Base-by-base conservation (phyloP, 192 early-diverging fungal genomes). In the Mortierella antarctica region DNA sequence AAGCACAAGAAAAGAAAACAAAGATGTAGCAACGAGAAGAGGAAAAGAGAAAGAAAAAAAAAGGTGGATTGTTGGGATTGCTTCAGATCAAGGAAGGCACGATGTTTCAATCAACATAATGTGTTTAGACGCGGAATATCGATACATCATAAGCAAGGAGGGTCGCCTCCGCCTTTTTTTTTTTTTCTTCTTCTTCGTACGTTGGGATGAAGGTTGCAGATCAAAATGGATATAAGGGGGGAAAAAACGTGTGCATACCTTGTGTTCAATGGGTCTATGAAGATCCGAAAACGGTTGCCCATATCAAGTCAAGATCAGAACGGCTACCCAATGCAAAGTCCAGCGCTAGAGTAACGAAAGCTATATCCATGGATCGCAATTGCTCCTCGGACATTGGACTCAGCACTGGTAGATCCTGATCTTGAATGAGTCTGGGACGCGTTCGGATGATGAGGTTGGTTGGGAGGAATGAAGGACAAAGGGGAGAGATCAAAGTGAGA, bases 21-120 rank as follows among this genome's bases (percentile, higher is more conserved):
- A 0, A 5, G 7, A 40, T 15, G 14, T 23, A 58, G 31, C 31
- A 31, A 31, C 31, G 31, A 31, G 31, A 9, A 49, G 45, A 51
- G 57, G 6, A 31, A 18, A 17, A 57, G 10, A 21, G 9, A 48
- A 44, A 42, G 41, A 55, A n/a, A 53, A 55, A 44, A 45, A n/a
- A 66, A 0, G 15, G 4, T 1, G 55, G 7, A 20, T 57, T 45
- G 40, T 15, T n/a, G n/a, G 20, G 18, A 15, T 76, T 76, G 74
- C 74, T 76, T 76, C 74, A 76, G 74, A 76, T 76, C 74, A 76
- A 76, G 74, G 74, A 76, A 76, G 74, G 74, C 74, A 76, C 74
- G 74, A 69, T 69, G 54, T 49, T 76, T 76, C 13, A 69, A 64
- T 76, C 74, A 76, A 76, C 74, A 76, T 49, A 55, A 46, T 49